Evolutionary conservation across 768 basidiomycete genomes (phyloP), one percentile per base, ranked within the genome.

Genomic region (Trametes villosa): DNA sequence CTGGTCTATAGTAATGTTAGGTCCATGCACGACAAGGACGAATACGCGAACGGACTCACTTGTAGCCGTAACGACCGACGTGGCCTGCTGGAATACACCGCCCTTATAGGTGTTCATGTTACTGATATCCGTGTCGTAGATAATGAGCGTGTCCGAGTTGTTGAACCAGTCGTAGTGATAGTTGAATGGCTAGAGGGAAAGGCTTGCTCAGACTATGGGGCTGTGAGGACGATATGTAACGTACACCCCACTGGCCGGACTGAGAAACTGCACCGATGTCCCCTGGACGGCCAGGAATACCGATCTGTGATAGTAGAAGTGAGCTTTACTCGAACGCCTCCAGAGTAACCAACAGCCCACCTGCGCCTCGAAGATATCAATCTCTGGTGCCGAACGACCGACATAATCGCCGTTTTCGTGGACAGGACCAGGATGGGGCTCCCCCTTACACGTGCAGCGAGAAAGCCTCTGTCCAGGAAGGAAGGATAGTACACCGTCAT

Each of bases 361-460:
- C 75, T 87, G 86, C 5, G 94, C 89, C 77, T 96, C 94, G 70
- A 96, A 87, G 30, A 94, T 78, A 77, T 96, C 94, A 41, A 96
- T 94, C 74, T 96, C 94, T 1, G 94, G 94, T 6, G 94, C 91
- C 22, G 88, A 72, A 44, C 94, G 84, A 11, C 93, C 94, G 18
- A 89, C 86, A 71, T 85, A 94, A 0, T 85, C 80, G 5, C 92
- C 91, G 68, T 93, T 89, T 0, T 79, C 59, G 54, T 87, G 84
- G 47, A 81, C 79, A 2, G 94, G 94, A 3, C 94, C 94, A 30
- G 94, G 94, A 72, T 95, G 94, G 22, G 82, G 79, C 68, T 95
- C 93, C 26, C 86, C 86, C 0, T 76, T 65, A 71, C 95, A 96
- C 0, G 95, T 96, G 71, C 95, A 96, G 12, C 88, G 80, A 22